phyloP scores from a whole-genome alignment of 2,329 filamentous ascomycete genomes.

The Sclerotinia nivalis region DNA sequence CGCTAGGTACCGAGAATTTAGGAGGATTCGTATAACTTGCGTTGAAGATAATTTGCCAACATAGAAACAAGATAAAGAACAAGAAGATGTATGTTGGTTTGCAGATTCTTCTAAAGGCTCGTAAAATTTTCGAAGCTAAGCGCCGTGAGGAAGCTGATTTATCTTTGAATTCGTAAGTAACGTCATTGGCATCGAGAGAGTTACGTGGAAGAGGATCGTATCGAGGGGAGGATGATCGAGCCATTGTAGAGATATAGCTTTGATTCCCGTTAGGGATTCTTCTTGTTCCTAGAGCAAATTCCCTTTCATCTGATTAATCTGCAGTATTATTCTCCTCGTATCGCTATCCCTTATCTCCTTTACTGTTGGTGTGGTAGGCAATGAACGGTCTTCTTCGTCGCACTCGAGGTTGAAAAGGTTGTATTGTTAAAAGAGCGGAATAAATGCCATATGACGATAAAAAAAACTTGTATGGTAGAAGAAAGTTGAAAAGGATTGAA shows the following conservation, averaged over 20 bases:
- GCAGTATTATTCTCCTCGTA: neutral
- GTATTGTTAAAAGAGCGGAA: neutral
- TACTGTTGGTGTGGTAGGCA: neutral
- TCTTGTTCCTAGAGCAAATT: neutral
- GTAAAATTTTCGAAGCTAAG: constrained; percentile 22
- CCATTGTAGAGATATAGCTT: neutral
- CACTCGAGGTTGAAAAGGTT: neutral
- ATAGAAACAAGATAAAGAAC: constrained; percentile 31
- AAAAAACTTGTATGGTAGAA: neutral
- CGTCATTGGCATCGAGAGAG: constrained; percentile 29
- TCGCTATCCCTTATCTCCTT: neutral
- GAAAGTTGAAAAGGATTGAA: neutral
- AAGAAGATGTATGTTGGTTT: constrained; percentile 35
- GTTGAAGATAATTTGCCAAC: constrained; percentile 41
- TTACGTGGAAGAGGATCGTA: constrained; percentile 33
- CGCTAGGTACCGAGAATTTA: constrained; percentile 46
- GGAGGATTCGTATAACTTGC: constrained; percentile 48
- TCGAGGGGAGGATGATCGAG: constrained; percentile 34
- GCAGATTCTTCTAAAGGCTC: constrained; percentile 30
- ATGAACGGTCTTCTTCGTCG: neutral
- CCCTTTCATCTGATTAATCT: neutral
- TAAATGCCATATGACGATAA: neutral
- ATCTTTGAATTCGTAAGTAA: constrained; percentile 32
- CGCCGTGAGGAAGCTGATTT: constrained; percentile 29
- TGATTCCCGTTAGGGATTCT: neutral